Evolutionary conservation across 768 basidiomycete genomes (phyloP), one percentile per base, ranked within the genome.

Genomic region (Tricholoma hemisulphureum): DNA sequence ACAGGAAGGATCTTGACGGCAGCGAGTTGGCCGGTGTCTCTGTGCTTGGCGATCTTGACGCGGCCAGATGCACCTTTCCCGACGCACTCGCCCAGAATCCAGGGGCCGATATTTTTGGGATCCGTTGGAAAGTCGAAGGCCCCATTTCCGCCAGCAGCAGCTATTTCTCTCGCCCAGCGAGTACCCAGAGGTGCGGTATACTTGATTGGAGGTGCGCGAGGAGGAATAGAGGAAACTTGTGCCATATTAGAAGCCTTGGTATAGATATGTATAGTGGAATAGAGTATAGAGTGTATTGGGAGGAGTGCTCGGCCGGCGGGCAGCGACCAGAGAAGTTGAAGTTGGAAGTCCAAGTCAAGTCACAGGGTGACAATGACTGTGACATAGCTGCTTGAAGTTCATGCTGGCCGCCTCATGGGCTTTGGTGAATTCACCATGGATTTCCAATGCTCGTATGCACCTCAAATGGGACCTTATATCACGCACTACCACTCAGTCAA

Each of bases 1-100:
- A 93, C 79, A 9, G 95, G 93, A 24, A 98, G 85, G 58, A 98
- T 97, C 77, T 98, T 98, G 71, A 97, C 86, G 6, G 96, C 96
- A 51, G 96, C 95, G 69, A 95, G 89, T 69, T 95, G 88, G 11
- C 91, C 90, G 7, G 95, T 95, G 34, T 80, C 79, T 20, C 83
- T 81, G 70, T 98, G 95, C 63, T 85, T 87, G 20, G 93, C 96
- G 62, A 98, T 90, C 74, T 94, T 93, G 69, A 98, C 95, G 55
- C 93, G 91, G 67, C 95, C 95, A 64, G 90, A 92, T 29, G 92
- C 91, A 51, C 95, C 95, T 75, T 95, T 95, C 6, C 95, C 95
- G 55, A 97, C 87, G 63, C 93, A 95, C 71, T 93, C 91, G 56
- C 95, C 95, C 7, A 97, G 84, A 63, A 93, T 80, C 95, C 95